Percentiles rank a stretch among this genome's conserved stretches.
Evolutionary conservation across 768 basidiomycete species (phyloP).

Genomic region (Podaxis sp.): DNA sequence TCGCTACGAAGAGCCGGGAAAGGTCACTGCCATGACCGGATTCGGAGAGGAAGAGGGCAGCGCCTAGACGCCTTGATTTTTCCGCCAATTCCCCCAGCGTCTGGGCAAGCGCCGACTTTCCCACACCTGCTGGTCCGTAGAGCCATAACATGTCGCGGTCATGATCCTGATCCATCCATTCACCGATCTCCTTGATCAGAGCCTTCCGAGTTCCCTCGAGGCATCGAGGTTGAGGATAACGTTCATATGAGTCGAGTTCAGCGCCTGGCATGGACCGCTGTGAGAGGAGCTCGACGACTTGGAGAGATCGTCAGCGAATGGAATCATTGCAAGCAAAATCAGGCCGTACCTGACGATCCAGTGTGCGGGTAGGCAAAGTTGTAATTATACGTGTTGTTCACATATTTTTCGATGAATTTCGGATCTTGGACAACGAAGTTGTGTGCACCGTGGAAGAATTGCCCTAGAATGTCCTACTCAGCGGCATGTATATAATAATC

Average conservation of each 20-base stretch:
- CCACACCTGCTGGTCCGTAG: constrained; percentile 10
- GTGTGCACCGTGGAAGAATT: not conserved
- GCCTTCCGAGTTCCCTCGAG: constrained; percentile 9
- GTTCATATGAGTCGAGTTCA: not conserved
- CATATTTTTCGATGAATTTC: not conserved
- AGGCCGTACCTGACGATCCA: not conserved
- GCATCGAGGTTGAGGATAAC: constrained; percentile 10
- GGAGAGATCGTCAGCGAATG: not conserved
- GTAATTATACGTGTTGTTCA: constrained; percentile 11
- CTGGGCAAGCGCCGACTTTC: constrained; percentile 16
- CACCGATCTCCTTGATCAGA: not conserved
- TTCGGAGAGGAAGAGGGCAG: constrained; percentile 15
- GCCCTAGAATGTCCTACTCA: not conserved
- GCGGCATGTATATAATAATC: not conserved
- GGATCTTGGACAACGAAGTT: not conserved
- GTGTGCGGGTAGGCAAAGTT: constrained; percentile 11
- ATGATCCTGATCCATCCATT: constrained; percentile 4
- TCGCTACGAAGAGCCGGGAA: constrained; percentile 5
- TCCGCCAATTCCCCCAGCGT: constrained; percentile 15
- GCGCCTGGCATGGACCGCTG: not conserved
- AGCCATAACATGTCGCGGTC: not conserved
- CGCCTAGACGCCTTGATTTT: not conserved
- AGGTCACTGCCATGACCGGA: constrained; percentile 10
- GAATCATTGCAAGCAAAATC: not conserved
- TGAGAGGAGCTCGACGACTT: not conserved